A percentile compares a stretch with the other conserved stretches of the same genome.
Conservation (phyloP, 306 rosid genomes). For the Argentina anserina region DNA sequence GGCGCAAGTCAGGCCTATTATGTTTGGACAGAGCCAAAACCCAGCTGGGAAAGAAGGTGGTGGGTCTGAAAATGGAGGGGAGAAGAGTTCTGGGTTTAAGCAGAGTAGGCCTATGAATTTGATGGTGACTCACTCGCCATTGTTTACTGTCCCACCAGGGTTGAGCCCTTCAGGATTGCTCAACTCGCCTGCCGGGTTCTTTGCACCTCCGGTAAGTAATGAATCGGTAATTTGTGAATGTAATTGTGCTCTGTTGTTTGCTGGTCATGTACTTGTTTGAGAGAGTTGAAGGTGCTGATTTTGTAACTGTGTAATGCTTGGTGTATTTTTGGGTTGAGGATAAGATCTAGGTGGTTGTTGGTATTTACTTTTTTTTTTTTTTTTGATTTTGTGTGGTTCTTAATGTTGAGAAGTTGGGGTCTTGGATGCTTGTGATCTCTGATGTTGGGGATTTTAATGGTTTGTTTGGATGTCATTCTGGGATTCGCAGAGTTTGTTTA, state of each 20-base stretch:
- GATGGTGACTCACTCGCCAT: slow-evolving; percentile 63
- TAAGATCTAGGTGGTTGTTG: slow-evolving; percentile 8
- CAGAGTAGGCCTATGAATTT: slow-evolving; percentile 81
- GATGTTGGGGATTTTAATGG: neutral
- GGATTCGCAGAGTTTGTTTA: neutral
- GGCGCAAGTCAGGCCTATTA: slow-evolving; percentile 33
- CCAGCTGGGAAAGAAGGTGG: slow-evolving; percentile 34
- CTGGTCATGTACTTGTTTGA: neutral
- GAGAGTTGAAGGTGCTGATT: neutral
- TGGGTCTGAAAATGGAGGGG: slow-evolving; percentile 28
- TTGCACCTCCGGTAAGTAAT: slow-evolving; percentile 70
- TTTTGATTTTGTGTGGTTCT: neutral
- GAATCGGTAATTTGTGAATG: neutral
- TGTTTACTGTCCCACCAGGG: slow-evolving; percentile 81
- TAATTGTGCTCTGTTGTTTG: slow-evolving; percentile 1
- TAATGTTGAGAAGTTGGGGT: neutral
- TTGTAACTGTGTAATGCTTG: slow-evolving; percentile 1
- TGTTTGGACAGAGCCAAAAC: slow-evolving; percentile 22
- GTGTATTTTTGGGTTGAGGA: neutral
- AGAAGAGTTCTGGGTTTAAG: slow-evolving; percentile 56
- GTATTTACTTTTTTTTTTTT: neutral
- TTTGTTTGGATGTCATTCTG: neutral
- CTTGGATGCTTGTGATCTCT: slow-evolving; percentile 7
- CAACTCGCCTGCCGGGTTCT: slow-evolving; percentile 80
- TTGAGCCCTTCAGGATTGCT: slow-evolving; percentile 87